Base-by-base conservation (phyloP, 2,329 filamentous ascomycete genomes). In the Ophiocordyceps robertsii region DNA sequence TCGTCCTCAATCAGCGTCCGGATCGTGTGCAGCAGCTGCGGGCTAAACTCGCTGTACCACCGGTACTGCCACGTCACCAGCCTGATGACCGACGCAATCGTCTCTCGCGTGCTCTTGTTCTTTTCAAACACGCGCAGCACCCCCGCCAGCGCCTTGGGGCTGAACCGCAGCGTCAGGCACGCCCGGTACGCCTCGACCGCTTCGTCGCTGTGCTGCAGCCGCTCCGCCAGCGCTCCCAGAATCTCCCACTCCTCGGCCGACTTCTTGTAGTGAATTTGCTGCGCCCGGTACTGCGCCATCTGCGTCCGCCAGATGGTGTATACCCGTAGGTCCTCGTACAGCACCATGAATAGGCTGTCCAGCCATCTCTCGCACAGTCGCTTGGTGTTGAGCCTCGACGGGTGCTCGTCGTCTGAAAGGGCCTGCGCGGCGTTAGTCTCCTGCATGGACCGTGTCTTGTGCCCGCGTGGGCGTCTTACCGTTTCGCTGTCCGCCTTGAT, bases 271-370 rank as follows among this genome's bases (percentile, higher is more conserved):
- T 93, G 82, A 62, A 95, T 81, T 47, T 90, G 84, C 61, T 96
- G 90, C 42, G 90, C 86, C 19, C 86, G 82, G 59, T 89, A 95
- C 60, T 96, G 90, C 0, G 88, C 85, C 78, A 96, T 92, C 61
- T 98, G 92, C 1, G 92, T 96, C 44, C 92, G 82, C 92, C 92
- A 98, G 61, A 98, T 98, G 12, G 92, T 98, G 69, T 98, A 98
- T 38, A 98, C 90, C 40, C 92, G 85, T 16, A 98, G 74, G 56
- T 98, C 92, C 62, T 98, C 92, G 60, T 98, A 98, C 3, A 98
- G 73, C 0, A 96, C 92, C 92, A 98, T 98, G 68, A 98, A 98
- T 19, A 98, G 73, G 55, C 94, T 96, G 63, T 98, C 92, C 3
- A 98, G 75, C 92, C 92, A 98, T 52, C 92, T 80, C 64, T 98